These are phyloP conservation scores for Suaeda aralocaspica DNA, from an alignment of 148 eudicot genomes.

Conservation along the genomic window DNA sequence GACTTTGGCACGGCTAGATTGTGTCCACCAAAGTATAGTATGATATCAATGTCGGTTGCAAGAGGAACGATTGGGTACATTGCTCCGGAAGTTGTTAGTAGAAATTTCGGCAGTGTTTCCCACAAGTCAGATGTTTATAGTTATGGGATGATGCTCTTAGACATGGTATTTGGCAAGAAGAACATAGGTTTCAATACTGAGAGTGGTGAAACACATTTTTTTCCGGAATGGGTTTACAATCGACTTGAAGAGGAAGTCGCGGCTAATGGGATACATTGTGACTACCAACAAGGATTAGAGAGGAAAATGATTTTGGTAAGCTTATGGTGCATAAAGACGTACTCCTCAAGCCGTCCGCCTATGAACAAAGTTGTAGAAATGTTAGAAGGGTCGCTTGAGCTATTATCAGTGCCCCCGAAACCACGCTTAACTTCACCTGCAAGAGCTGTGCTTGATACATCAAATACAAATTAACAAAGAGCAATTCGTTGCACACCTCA, in stretches of 20 bases:
- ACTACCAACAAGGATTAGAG: conserved; percentile 8
- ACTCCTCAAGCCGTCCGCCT: background rate
- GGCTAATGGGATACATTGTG: background rate
- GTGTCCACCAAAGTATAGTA: conserved; percentile 7
- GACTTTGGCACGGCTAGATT: conserved; percentile 21
- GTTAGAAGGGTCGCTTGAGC: conserved; percentile 1
- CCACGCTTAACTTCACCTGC: background rate
- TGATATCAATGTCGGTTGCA: conserved; percentile 18
- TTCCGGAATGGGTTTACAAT: conserved; percentile 17
- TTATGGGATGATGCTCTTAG: conserved; percentile 21
- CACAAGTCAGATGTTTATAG: conserved; percentile 22
- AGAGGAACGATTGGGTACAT: conserved; percentile 22
- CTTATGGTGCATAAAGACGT: conserved; percentile 6
- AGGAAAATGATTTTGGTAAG: conserved; percentile 14
- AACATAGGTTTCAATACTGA: background rate
- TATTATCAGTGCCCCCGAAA: background rate
- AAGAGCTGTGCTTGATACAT: background rate
- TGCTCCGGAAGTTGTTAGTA: conserved; percentile 20
- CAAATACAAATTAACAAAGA: no score
- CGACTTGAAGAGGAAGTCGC: background rate
- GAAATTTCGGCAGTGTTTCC: conserved; percentile 12
- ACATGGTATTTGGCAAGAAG: conserved; percentile 11
- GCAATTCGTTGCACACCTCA: background rate
- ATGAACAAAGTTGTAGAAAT: conserved; percentile 14
- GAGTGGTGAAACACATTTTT: conserved; percentile 8